Conservation (phyloP, 2,329 filamentous ascomycete species). For the Coccinonectria pachysandricola region DNA sequence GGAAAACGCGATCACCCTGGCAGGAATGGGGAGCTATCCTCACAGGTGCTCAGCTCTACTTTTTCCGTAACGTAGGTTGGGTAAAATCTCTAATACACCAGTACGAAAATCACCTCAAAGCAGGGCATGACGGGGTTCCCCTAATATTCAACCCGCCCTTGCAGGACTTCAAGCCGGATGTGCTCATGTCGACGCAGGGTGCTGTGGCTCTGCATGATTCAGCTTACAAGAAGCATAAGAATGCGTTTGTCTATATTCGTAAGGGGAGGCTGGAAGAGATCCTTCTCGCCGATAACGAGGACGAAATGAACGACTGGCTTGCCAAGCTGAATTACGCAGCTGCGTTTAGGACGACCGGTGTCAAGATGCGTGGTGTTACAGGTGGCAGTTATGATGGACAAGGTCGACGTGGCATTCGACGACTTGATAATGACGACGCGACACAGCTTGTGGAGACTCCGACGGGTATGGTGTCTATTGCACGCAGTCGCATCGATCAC, state of each 20-base stretch:
- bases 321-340: conserved; percentile 94
- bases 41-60: conserved; percentile 92
- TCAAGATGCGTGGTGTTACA: conserved; percentile 79
- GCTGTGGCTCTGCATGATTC: conserved; percentile 80
- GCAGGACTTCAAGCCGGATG: conserved; percentile 87
- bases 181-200: conserved; percentile 84
- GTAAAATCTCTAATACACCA: conserved; percentile 85
- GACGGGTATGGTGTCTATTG: conserved; percentile 63
- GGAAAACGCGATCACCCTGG: conserved; percentile 91
- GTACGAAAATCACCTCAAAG: conserved; percentile 70
- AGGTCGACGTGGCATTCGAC: conserved; percentile 57
- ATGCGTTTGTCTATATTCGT: conserved; percentile 84
- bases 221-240: conserved; percentile 89
- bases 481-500: conserved; percentile 63
- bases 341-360: conserved; percentile 82
- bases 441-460: conserved; percentile 56
- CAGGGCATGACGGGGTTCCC: conserved; percentile 63
- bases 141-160: conserved; percentile 86
- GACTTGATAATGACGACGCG: conserved; percentile 54
- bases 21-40: conserved; percentile 97
- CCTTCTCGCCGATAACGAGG: conserved; percentile 79
- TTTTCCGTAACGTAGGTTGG: conserved; percentile 91
- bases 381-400: conserved; percentile 81
- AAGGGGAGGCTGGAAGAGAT: conserved; percentile 83
- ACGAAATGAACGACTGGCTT: conserved; percentile 93